Conservation (phyloP, 1,284 basidiomycete genomes). For the Volvariella volvacea region DNA sequence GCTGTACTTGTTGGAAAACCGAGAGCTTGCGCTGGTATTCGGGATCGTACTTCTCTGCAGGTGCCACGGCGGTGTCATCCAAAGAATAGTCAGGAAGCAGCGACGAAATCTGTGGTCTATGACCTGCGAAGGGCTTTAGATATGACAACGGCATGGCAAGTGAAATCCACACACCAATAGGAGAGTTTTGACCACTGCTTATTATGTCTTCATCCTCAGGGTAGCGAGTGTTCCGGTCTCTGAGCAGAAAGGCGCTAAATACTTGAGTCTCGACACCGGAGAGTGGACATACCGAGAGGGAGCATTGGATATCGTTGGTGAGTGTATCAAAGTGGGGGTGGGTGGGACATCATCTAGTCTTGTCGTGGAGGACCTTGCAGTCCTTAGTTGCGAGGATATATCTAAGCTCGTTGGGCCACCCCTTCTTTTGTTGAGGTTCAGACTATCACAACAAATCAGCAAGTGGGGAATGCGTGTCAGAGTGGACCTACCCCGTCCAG, state of each 20-base stretch:
- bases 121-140: not conserved
- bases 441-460: not conserved
- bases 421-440: slow-evolving; percentile 1
- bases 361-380: not conserved
- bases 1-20: too few species aligned
- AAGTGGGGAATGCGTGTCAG: not conserved
- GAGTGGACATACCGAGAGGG: slow-evolving; percentile 3
- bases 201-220: slow-evolving; percentile 55
- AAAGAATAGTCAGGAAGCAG: too few species aligned
- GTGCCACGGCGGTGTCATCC: too few species aligned
- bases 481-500: slow-evolving; percentile 54
- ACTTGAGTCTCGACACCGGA: too few species aligned
- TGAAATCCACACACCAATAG: slow-evolving; percentile 45
- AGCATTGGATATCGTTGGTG: not conserved
- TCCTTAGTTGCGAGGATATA: not conserved
- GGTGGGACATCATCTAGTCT: not conserved
- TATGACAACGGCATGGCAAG: not conserved
- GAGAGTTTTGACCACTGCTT: slow-evolving; percentile 71
- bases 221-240: slow-evolving; percentile 11
- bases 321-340: not conserved
- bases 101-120: too few species aligned
- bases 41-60: too few species aligned
- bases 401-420: slow-evolving; percentile 2
- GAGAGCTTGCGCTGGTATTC: too few species aligned
- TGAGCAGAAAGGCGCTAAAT: not conserved